These are phyloP conservation scores for Eucalyptus tenuipes DNA, from an alignment of 345 rosid species.

Conservation along the genomic window DNA sequence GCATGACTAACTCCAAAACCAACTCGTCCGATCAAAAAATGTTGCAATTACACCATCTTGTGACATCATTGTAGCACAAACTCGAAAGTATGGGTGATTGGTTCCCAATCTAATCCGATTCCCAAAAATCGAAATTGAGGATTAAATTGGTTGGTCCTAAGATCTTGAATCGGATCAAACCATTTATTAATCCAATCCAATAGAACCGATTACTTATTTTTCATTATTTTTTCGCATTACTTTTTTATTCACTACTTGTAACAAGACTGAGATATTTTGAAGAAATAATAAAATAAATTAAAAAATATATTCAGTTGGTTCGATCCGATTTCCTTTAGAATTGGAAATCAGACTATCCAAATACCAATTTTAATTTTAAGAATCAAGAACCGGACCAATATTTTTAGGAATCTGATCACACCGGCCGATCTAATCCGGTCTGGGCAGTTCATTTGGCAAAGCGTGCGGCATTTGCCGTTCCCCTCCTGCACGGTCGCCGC, in stretches of 20 bases:
- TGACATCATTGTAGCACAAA: neutral
- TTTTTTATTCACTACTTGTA: fast-evolving
- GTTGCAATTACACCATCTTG: neutral
- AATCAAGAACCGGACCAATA: fast-evolving
- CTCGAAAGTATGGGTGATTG: no score
- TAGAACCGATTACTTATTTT: no score
- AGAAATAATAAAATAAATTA: no score
- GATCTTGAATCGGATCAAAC: fast-evolving
- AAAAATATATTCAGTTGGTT: fast-evolving
- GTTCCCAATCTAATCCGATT: fast-evolving
- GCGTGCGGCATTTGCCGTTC: neutral
- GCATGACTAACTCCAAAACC: neutral
- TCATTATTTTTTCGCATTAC: fast-evolving
- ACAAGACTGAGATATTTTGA: fast-evolving
- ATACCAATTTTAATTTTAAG: fast-evolving
- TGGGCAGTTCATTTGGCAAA: no score
- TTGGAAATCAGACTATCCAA: fast-evolving
- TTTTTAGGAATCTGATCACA: no score
- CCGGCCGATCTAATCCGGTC: no score
- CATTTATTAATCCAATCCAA: fast-evolving
- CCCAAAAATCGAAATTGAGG: no score
- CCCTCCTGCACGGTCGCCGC: neutral
- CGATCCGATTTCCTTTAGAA: fast-evolving
- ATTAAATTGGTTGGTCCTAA: fast-evolving
- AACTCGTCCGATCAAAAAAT: neutral